Evolutionary conservation across 495 filamentous ascomycete genomes (phyloP), one percentile per base, ranked within the genome.

Genomic region (Penicillium ucsense): DNA sequence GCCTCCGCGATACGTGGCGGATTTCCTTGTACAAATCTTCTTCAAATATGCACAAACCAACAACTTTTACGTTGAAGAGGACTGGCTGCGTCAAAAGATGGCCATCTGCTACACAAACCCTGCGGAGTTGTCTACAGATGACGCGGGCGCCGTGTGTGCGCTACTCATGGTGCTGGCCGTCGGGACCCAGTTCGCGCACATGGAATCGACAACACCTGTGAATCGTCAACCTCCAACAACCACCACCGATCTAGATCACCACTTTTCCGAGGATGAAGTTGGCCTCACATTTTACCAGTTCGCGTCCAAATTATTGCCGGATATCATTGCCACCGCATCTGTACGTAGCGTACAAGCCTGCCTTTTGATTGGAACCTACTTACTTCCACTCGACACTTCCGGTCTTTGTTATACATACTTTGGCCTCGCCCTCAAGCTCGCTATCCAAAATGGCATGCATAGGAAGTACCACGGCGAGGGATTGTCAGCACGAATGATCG

Each of bases 371-470:
- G 74, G 71, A 9, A 69, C 71, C 4, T 78, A 76, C 49, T 49
- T 75, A 5, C 55, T 78, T 30, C 71, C 74, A 4, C 53, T 75
- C 5, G 73, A 78, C 53, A 72, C 73, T 12, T 69, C 69, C 8
- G 74, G 73, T 6, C 57, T 77, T 20, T 70, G 70, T 31, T 76
- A 74, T 43, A 77, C 70, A 8, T 78, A 76, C 48, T 72, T 75
- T 48, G 70, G 70, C 1, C 47, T 76, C 38, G 71, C 72, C 10
- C 55, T 76, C 5, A 76, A 76, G 38, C 56, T 76, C 46, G 73
- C 72, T 0, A 73, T 76, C 36, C 73, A 75, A 38, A 76, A 76
- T 53, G 73, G 73, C n/a, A 76, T 76, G 73, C 73, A 76, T 45
- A 61, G 73, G 35, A 65, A 64, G 39, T 75, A 76, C 39, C 60